A percentile compares a stretch with the other conserved stretches of the same genome.
Conservation (phyloP, 306 rosid genomes). For the Alnus glutinosa region DNA sequence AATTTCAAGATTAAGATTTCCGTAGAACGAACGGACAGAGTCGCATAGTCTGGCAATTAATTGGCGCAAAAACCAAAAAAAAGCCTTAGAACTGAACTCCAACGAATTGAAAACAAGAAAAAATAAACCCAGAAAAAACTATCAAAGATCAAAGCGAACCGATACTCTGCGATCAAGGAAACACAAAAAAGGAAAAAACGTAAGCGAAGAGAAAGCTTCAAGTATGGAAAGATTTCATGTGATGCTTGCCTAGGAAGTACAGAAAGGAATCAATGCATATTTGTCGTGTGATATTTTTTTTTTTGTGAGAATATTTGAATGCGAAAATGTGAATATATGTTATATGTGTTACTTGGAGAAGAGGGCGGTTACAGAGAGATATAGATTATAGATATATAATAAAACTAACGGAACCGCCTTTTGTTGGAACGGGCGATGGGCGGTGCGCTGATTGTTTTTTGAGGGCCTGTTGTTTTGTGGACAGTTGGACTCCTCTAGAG, state of each 20-base stretch:
- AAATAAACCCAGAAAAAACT: no score
- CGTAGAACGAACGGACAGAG: not conserved
- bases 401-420: slow-evolving; percentile 42
- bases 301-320: not conserved
- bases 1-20: not conserved
- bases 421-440: not conserved
- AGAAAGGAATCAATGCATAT: not conserved
- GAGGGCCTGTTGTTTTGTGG: no score
- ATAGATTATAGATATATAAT: not conserved
- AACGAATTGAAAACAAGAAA: not conserved
- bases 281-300: no score
- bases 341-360: slow-evolving; percentile 13
- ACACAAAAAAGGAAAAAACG: not conserved
- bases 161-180: no score
- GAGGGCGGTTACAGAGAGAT: slow-evolving; percentile 3
- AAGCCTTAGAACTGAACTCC: not conserved
- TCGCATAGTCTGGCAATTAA: not conserved
- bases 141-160: no score
- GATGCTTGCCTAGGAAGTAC: no score
- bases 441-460: slow-evolving; percentile 32
- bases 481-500: no score
- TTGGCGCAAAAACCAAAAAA: no score
- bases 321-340: no score
- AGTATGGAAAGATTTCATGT: no score
- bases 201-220: not conserved